phyloP scores from a whole-genome alignment of 305 asterid species.

The Solanum hybrid region DNA sequence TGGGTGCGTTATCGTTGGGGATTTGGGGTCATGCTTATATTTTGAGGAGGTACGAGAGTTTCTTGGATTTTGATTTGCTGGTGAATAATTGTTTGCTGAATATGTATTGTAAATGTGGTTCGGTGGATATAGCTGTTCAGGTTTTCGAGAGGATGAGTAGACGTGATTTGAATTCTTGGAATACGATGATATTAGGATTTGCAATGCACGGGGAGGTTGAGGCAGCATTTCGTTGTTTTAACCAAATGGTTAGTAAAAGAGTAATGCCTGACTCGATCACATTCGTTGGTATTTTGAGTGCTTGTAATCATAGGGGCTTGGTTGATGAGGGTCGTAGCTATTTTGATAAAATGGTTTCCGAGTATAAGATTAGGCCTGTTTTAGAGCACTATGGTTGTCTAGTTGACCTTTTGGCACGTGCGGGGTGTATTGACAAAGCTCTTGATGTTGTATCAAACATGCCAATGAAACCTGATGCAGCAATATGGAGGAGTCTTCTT shows the following conservation, averaged over 20 bases:
- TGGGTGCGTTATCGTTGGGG: conserved; percentile 64
- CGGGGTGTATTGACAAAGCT: conserved; percentile 49
- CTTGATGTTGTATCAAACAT: conserved; percentile 46
- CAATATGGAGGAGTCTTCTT: conserved; percentile 71
- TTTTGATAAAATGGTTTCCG: conserved; percentile 40
- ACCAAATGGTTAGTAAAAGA: conserved; percentile 35
- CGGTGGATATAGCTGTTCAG: conserved; percentile 44
- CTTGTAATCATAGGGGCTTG: conserved; percentile 71
- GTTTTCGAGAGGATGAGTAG: conserved; percentile 49
- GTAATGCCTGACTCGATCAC: conserved; percentile 57
- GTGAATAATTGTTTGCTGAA: conserved; percentile 55
- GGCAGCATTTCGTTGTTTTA: conserved; percentile 20
- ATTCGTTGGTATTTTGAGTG: conserved; percentile 57
- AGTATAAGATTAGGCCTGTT: conserved; percentile 45
- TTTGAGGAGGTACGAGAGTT: conserved; percentile 25
- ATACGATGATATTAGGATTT: conserved; percentile 51
- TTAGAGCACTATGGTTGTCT: conserved; percentile 79
- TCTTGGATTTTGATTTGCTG: conserved; percentile 27
- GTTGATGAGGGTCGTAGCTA: conserved; percentile 43
- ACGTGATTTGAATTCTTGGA: conserved; percentile 66
- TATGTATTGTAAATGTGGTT: conserved; percentile 79
- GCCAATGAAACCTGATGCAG: conserved; percentile 67
- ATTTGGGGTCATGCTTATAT: conserved; percentile 62
- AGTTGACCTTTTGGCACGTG: conserved; percentile 59
- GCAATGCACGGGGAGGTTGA: conserved; percentile 62